A percentile compares a stretch with the other conserved stretches of the same genome.
These are phyloP conservation scores for Leishmania guyanensis DNA, from an alignment of 208 protist species.

Conservation along the genomic window DNA sequence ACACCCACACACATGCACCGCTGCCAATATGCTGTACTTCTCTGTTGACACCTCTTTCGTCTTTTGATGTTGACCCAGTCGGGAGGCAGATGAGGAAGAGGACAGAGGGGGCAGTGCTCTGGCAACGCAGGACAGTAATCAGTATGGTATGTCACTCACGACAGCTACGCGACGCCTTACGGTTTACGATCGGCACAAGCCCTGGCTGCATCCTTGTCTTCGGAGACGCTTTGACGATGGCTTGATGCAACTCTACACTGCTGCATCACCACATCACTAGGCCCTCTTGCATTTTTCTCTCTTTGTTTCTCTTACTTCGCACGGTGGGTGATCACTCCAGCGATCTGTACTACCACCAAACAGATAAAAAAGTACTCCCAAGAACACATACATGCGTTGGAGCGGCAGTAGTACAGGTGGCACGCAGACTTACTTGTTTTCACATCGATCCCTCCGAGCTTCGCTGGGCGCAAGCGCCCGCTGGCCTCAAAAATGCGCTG, in stretches of 20 bases:
- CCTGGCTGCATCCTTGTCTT: neutral
- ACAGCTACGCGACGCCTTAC: neutral
- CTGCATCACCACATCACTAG: neutral
- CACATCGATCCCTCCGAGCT: neutral
- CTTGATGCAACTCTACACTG: neutral
- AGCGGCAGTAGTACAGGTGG: neutral
- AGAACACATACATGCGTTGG: constrained; percentile 1
- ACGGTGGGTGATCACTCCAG: neutral
- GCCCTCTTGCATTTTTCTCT: neutral
- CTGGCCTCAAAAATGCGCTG: constrained; percentile 39
- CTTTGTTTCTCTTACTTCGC: neutral
- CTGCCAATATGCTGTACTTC: neutral
- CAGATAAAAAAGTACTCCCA: neutral
- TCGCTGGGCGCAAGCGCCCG: neutral
- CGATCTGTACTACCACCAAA: neutral
- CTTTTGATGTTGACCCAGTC: neutral
- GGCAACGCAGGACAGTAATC: neutral
- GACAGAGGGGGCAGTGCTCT: neutral
- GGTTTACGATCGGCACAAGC: neutral
- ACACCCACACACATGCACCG: neutral
- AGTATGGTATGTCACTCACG: neutral
- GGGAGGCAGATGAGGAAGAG: neutral
- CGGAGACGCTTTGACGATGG: neutral
- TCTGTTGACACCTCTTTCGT: neutral
- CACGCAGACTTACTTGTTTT: neutral